Evolutionary conservation across 2,329 filamentous ascomycete species (phyloP).

Genomic region (Tricladium varicosporioides): DNA sequence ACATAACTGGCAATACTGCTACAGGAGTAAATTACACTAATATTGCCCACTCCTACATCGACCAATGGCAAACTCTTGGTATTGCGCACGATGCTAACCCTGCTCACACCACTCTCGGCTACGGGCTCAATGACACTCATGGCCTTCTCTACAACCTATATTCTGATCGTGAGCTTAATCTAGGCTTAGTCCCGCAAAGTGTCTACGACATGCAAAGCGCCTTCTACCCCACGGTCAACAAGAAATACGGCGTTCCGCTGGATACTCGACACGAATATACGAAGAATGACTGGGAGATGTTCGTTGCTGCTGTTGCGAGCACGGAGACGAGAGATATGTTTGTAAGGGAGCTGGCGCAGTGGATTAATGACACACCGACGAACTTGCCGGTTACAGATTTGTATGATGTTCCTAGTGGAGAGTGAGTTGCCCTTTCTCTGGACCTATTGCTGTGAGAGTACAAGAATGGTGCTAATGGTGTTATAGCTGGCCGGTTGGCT

Average conservation of each 20-base stretch:
- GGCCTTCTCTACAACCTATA: conserved; percentile 77
- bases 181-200: conserved; percentile 70
- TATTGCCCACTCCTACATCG: conserved; percentile 68
- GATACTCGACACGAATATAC: conserved; percentile 80
- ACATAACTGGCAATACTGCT: conserved; percentile 54
- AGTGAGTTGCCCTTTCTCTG: conserved; percentile 46
- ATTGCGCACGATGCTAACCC: conserved; percentile 62
- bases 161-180: conserved; percentile 72
- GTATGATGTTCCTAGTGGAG: conserved; percentile 69
- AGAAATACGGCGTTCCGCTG: conserved; percentile 77
- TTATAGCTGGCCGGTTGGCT: conserved; percentile 9
- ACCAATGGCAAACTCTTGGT: conserved; percentile 68
- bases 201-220: conserved; percentile 76
- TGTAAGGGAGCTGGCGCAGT: conserved; percentile 65
- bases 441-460: background rate
- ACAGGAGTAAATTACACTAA: conserved; percentile 57
- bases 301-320: conserved; percentile 72
- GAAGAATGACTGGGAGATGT: conserved; percentile 87
- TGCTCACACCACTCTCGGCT: conserved; percentile 74
- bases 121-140: conserved; percentile 59
- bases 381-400: conserved; percentile 74
- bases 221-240: conserved; percentile 72
- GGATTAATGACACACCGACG: conserved; percentile 72
- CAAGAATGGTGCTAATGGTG: no score
- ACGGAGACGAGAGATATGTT: conserved; percentile 61